Conservation (phyloP, 2,329 filamentous ascomycete genomes). For the Truncatella angustata region DNA sequence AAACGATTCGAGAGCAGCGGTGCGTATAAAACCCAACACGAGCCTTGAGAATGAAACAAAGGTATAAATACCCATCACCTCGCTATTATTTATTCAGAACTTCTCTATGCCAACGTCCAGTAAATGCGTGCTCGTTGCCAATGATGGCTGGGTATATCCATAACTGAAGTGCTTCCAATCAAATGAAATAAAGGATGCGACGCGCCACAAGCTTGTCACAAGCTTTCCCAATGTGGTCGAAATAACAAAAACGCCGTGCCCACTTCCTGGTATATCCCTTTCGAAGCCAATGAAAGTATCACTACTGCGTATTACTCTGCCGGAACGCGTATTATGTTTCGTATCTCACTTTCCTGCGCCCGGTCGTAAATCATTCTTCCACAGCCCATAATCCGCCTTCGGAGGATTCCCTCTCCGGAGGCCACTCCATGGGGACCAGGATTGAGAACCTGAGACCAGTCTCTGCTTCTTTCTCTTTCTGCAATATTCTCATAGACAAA, state of each 20-base stretch:
- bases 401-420: constrained; percentile 20
- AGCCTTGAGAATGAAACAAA: no score
- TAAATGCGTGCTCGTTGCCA: constrained; percentile 6
- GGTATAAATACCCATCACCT: background rate
- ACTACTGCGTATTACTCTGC: background rate
- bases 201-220: background rate
- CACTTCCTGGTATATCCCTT: background rate
- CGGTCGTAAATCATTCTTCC: constrained; percentile 7
- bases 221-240: background rate
- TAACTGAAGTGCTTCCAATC: background rate
- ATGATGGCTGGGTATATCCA: constrained; percentile 9
- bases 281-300: background rate
- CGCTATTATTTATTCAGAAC: background rate
- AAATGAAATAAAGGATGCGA: background rate
- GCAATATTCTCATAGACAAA: constrained; percentile 50
- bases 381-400: constrained; percentile 8
- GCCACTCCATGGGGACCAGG: constrained; percentile 40
- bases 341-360: background rate
- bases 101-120: constrained; percentile 2
- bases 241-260: background rate
- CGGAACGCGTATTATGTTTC: background rate
- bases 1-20: no score
- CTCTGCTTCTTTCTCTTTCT: constrained; percentile 49
- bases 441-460: constrained; percentile 41
- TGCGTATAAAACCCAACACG: constrained; percentile 13